Base-by-base conservation (phyloP, 73 alveolate genomes). In the Urostyla sp. region DNA sequence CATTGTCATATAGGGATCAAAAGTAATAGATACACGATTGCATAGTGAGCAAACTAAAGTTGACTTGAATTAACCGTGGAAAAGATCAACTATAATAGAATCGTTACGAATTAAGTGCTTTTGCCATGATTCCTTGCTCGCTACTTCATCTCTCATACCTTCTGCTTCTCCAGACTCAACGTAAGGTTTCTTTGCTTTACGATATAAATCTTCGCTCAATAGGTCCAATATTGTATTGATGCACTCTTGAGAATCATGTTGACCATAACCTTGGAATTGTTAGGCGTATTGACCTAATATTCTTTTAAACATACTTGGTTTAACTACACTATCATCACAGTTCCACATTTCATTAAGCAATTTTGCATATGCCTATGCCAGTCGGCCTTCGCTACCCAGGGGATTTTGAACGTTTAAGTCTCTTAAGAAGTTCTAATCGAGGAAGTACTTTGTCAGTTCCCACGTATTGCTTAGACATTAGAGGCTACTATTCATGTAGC, bases 51-150 rank as follows among this genome's bases (percentile, higher is more conserved):
- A 96, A 13, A 77, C 88, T 4, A 92, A 57, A 3, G 96, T 87
- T 11, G 97, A 94, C 80, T 95, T 93, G 72, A 90, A 94, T 82
- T 94, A 95, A 15, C 99, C 99, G 58, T 93, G 94, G 91, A 96
- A 93, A 50, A 96, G 87, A 83, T 96, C 99, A 24, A 94, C 97
- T 44, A 96, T 87, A 18, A 94, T 92, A 27, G 97, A 87, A 59
- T 95, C 88, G 80, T 96, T 94, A 59, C 96, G 82, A 74, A 74
- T 80, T 15, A 90, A 54, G 75, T 95, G 95, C n/a, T 80, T 85
- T 1, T 78, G 83, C 98, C 99, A 96, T 15, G 93, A 88, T 75
- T 95, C 95, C 54, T 77, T 88, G 10, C 97, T 90, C 61, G 95
- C 91, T 56, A 79, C 94, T 54, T 75, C 94, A 60, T 94, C 97